A percentile compares a stretch with the other conserved stretches of the same genome.
phyloP scores from a whole-genome alignment of 1,139 yeast genomes.

The Geotrichum europaeum region DNA sequence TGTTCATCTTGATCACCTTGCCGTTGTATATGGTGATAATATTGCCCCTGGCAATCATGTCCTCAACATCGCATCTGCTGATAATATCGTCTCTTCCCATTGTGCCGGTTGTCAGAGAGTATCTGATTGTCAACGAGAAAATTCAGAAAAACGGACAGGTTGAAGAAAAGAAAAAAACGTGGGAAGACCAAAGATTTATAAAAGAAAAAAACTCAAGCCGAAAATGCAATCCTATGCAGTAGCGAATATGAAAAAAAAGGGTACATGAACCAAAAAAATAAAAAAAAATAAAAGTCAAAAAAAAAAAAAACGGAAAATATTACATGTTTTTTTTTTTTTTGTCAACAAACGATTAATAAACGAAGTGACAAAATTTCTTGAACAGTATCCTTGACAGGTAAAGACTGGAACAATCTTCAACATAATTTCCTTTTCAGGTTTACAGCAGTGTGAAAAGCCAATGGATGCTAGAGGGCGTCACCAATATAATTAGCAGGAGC shows the following conservation, averaged over 20 bases:
- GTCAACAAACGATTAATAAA: not conserved
- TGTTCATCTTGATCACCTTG: conserved; percentile 56
- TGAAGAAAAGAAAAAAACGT: not conserved
- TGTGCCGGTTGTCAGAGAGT: not conserved
- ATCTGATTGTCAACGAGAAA: not conserved
- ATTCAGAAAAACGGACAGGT: not conserved
- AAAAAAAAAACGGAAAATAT: not conserved
- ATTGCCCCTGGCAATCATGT: conserved; percentile 60
- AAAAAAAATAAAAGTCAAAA: not conserved
- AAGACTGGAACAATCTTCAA: not conserved
- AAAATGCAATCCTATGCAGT: not conserved
- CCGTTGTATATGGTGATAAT: conserved; percentile 61
- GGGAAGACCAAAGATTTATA: not conserved
- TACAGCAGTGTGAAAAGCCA: not conserved
- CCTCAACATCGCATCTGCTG: conserved; percentile 37
- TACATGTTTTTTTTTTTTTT: not conserved
- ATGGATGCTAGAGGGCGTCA: not conserved
- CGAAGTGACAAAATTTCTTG: not conserved
- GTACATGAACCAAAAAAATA: not conserved
- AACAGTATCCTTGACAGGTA: not conserved
- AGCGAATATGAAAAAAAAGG: not conserved
- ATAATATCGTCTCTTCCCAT: conserved; percentile 13
- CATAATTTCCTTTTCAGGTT: not conserved
- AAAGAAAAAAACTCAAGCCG: not conserved
- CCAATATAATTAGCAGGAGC: not conserved